Evolutionary conservation across 352 stramenopile species (phyloP).

Genomic region (Phytophthora megakarya): DNA sequence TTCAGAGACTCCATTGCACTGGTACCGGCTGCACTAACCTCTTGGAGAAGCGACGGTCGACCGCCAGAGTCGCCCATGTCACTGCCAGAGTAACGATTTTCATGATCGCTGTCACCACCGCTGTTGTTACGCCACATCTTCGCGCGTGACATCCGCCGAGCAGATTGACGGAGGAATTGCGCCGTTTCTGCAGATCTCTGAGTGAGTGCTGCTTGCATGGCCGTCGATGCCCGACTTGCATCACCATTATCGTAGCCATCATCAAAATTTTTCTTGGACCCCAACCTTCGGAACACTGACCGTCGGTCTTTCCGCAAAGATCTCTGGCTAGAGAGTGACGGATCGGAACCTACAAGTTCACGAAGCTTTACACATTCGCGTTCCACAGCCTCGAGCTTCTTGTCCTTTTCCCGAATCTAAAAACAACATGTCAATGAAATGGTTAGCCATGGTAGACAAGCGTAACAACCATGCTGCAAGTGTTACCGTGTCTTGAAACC

Average conservation of each 20-base stretch:
- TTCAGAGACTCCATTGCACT: constrained; percentile 80
- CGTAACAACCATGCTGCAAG: background rate
- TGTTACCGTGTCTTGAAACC: constrained; percentile 65
- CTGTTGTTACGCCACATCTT: constrained; percentile 64
- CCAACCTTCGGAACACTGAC: constrained; percentile 73
- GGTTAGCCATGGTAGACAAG: constrained; percentile 13
- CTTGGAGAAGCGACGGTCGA: constrained; percentile 69
- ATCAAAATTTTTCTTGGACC: constrained; percentile 75
- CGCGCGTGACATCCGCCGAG: constrained; percentile 61
- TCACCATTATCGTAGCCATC: constrained; percentile 51
- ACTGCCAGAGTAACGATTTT: constrained; percentile 57
- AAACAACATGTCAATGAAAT: constrained; percentile 7
- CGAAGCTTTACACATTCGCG: constrained; percentile 76
- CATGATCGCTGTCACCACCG: constrained; percentile 42
- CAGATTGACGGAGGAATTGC: constrained; percentile 78
- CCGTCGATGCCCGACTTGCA: constrained; percentile 47
- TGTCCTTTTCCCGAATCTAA: constrained; percentile 83
- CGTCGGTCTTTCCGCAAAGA: constrained; percentile 49
- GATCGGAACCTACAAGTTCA: constrained; percentile 48
- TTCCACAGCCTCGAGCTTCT: constrained; percentile 75
- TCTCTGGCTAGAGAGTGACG: constrained; percentile 39
- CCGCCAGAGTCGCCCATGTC: constrained; percentile 49
- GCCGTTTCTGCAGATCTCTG: constrained; percentile 79
- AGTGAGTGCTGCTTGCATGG: constrained; percentile 59
- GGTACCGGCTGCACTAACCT: constrained; percentile 53